Base-by-base conservation (phyloP, 345 rosid genomes). In the Euclidium syriacum region DNA sequence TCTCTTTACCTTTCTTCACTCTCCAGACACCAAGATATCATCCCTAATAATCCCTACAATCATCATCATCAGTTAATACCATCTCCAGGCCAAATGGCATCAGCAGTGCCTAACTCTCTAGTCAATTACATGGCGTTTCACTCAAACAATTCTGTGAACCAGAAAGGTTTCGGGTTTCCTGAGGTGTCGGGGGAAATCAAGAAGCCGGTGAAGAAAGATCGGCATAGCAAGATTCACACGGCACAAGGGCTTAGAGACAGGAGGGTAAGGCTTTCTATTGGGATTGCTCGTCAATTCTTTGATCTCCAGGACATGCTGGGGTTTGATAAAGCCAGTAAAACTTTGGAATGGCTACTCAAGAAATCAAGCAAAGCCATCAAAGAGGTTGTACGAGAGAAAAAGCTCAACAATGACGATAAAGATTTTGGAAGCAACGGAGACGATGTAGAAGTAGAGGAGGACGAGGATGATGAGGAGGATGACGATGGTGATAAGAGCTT, bases 251-350 rank as follows among this genome's bases (percentile, higher is more conserved):
- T 85, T 3, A 74, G 97, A 66, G 95, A 90, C 67, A 76, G 97
- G 64, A 83, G 97, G 54, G 95, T 90, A 29, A 81, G 97, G 67
- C 81, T 90, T 42, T 90, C 97, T 33, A 77, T 90, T 27, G 85
- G 73, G 5, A 70, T 82, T 36, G 73, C 97, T 44, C 79, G 92
- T 17, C 75, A 80, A 62, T 90, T 90, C 81, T 90, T 90, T 27
- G 90, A 79, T 72, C 95, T 90, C 22, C 97, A 90, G 54, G 97
- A 90, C 68, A 72, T 73, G 85, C 70, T 90, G 77, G 90, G 97
- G 51, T 87, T 81, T 68, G 90, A 87, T 61, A 87, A 79, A 80
- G 88, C 92, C 2, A 87, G 92, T 75, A 75, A 87, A 62, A 90
- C 95, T 71, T 81, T 90, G 15, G 97, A 81, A 23, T 91, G 98